Percentiles rank a stretch among this genome's conserved stretches.
Conservation (phyloP, 2,329 filamentous ascomycete genomes). For the Monosporascus ibericus region DNA sequence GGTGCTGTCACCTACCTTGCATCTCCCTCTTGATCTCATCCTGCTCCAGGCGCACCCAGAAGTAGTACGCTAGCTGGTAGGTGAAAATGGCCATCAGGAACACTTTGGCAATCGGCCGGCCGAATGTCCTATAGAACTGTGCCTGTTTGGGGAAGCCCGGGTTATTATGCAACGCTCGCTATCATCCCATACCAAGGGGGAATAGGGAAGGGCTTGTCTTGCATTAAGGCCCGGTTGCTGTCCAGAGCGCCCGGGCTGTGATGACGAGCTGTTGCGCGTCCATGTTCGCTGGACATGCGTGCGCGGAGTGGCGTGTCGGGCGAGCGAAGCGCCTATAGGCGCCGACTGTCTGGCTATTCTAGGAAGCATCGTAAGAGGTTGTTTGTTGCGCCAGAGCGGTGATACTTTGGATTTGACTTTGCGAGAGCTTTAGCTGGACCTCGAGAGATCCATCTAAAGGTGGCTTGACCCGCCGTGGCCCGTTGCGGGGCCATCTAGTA, state of each 20-base stretch:
- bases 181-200: too few species aligned
- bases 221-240: too few species aligned
- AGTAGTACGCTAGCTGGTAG: constrained; percentile 72
- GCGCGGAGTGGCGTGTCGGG: not conserved
- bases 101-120: constrained; percentile 66
- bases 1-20: constrained; percentile 38
- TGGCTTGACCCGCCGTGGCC: too few species aligned
- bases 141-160: constrained; percentile 33
- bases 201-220: too few species aligned
- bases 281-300: not conserved
- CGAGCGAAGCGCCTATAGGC: not conserved
- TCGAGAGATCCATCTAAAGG: too few species aligned
- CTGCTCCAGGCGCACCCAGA: constrained; percentile 68
- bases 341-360: not conserved
- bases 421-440: too few species aligned
- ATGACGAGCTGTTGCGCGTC: not conserved
- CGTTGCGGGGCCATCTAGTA: too few species aligned
- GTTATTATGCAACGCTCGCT: not conserved
- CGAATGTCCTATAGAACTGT: constrained; percentile 69
- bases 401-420: not conserved
- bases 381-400: not conserved
- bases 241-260: too few species aligned
- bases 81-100: constrained; percentile 70
- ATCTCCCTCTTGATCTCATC: constrained; percentile 59
- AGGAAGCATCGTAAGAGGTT: not conserved